These are phyloP conservation scores for Saccharomyces hybrid DNA, from an alignment of 1,139 yeast genomes.

Conservation along the genomic window DNA sequence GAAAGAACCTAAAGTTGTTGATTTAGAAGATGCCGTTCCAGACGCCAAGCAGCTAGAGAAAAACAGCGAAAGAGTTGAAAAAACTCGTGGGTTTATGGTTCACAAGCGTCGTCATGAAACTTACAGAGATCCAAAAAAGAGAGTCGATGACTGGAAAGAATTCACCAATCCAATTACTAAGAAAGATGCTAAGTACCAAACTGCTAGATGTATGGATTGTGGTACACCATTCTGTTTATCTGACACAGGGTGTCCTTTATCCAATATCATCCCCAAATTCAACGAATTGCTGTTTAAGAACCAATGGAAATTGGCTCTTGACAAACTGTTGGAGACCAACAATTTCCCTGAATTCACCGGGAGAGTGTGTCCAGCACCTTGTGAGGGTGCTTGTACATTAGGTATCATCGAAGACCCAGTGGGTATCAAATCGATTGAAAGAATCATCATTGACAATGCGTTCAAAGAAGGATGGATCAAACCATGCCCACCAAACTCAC, in stretches of 20 bases:
- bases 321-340: slow-evolving; percentile 88
- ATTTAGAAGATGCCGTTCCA: slow-evolving; percentile 79
- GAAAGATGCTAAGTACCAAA: slow-evolving; percentile 81
- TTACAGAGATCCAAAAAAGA: slow-evolving; percentile 67
- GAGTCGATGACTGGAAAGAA: slow-evolving; percentile 91
- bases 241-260: slow-evolving; percentile 96
- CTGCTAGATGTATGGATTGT: slow-evolving; percentile 99
- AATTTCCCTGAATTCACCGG: slow-evolving; percentile 98
- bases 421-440: slow-evolving; percentile 91
- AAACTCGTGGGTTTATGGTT: slow-evolving; percentile 80
- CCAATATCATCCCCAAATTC: slow-evolving; percentile 96
- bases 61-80: slow-evolving; percentile 54
- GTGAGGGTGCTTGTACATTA: slow-evolving; percentile 96
- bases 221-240: slow-evolving; percentile 99
- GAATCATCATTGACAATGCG: slow-evolving; percentile 93
- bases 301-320: slow-evolving; percentile 91
- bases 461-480: slow-evolving; percentile 95
- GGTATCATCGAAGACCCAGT: slow-evolving; percentile 94
- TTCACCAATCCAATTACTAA: slow-evolving; percentile 72
- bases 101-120: slow-evolving; percentile 83
- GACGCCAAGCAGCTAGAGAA: slow-evolving; percentile 61
- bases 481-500: slow-evolving; percentile 67
- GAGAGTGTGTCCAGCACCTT: slow-evolving; percentile 97
- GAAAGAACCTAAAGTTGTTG: slow-evolving; percentile 76
- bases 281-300: slow-evolving; percentile 92